phyloP scores from a whole-genome alignment of 345 rosid genomes.

The Brassica cretica region DNA sequence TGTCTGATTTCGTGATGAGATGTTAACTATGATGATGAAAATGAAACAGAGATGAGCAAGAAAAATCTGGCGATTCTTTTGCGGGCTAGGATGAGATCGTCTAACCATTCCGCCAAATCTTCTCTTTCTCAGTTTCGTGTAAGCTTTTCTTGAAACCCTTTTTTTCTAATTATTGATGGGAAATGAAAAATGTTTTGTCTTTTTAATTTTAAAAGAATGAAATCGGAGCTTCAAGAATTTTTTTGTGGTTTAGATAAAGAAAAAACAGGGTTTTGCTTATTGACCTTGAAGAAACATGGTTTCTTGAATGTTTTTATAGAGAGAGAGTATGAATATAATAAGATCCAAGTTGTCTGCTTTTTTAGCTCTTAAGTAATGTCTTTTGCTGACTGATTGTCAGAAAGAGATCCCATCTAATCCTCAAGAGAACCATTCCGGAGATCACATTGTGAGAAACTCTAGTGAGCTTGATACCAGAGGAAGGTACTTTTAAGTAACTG shows the following conservation, averaged over 20 bases:
- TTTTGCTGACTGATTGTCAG: conserved; percentile 28
- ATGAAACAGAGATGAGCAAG: conserved; percentile 64
- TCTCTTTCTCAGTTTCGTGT: conserved; percentile 57
- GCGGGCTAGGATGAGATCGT: conserved; percentile 75
- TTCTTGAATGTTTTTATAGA: conserved; percentile 3
- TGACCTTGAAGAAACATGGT: background rate
- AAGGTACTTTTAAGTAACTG: conserved; percentile 36
- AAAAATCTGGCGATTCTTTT: conserved; percentile 62
- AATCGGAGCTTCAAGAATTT: no score
- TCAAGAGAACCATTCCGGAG: conserved; percentile 40
- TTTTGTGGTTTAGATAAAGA: no score
- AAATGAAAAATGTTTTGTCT: no score
- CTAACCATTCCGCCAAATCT: conserved; percentile 45
- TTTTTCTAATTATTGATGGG: background rate
- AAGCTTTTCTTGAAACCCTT: conserved; percentile 24
- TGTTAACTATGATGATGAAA: background rate
- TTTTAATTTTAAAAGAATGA: no score
- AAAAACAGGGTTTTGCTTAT: no score
- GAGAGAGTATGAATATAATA: background rate
- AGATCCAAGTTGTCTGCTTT: background rate
- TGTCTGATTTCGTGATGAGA: background rate
- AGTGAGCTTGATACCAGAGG: conserved; percentile 26
- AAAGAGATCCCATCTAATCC: conserved; percentile 42
- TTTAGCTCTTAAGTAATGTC: no score
- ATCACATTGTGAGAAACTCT: conserved; percentile 10